A percentile compares a stretch with the other conserved stretches of the same genome.
These are phyloP conservation scores for Casuarina cunninghamiana DNA, from an alignment of 306 rosid genomes.

Conservation along the genomic window DNA sequence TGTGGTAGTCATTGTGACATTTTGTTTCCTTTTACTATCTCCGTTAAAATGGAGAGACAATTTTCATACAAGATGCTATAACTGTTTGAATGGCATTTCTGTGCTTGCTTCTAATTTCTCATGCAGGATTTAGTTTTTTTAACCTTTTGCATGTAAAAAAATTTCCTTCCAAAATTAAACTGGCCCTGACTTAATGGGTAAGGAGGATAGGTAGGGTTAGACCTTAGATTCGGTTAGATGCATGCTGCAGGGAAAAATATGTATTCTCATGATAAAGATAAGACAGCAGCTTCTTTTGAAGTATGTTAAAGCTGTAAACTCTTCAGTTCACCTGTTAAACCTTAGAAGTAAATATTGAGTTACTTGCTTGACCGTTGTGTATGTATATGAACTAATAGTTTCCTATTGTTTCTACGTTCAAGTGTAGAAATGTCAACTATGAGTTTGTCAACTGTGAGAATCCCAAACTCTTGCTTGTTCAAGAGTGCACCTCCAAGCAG, in stretches of 20 bases:
- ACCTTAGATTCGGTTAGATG: too few relatives aligned
- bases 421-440: constrained; percentile 36
- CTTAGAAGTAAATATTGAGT: neutral
- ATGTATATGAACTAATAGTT: neutral
- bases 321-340: neutral
- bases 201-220: too few relatives aligned
- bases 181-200: neutral
- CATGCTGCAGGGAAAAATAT: neutral
- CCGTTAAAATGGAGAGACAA: neutral
- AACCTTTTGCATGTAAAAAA: neutral
- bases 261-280: neutral
- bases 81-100: neutral
- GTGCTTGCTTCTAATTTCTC: neutral
- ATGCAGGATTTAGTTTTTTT: neutral
- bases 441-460: constrained; percentile 38
- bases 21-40: neutral
- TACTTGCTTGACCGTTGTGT: neutral
- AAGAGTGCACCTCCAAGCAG: constrained; percentile 24
- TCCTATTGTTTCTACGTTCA: constrained; percentile 1
- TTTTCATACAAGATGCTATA: neutral
- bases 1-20: neutral
- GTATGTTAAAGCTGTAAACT: neutral
- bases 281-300: neutral
- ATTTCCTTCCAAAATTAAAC: neutral
- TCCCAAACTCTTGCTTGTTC: constrained; percentile 35